Percentiles rank a stretch among this genome's conserved stretches.
phyloP scores from a whole-genome alignment of 225 moss, liverwort and hornwort genomes.

The Sphagnum contortum region DNA sequence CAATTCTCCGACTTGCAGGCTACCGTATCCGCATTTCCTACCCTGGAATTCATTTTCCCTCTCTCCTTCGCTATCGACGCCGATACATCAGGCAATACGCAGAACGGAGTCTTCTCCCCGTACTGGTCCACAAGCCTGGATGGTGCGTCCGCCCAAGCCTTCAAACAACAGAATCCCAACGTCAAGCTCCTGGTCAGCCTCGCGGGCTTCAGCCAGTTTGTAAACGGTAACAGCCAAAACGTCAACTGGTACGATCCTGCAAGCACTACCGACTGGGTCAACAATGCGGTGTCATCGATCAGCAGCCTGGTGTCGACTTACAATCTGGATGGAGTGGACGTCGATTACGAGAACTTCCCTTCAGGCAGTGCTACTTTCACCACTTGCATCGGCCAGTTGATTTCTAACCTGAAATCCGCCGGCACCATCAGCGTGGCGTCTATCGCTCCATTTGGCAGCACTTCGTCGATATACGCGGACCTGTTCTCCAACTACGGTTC shows the following conservation, averaged over 20 bases:
- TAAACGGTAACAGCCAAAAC: neutral
- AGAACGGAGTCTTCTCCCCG: conserved; percentile 17
- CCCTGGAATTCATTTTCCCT: conserved; percentile 2
- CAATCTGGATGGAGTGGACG: conserved; percentile 31
- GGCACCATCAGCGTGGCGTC: conserved; percentile 21
- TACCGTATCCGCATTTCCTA: too few relatives aligned
- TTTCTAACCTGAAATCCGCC: conserved; percentile 15
- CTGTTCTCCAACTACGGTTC: conserved; percentile 6
- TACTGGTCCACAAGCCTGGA: conserved; percentile 13
- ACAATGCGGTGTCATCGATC: conserved; percentile 19
- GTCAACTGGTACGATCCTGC: conserved; percentile 17
- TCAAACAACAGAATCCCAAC: conserved; percentile 14
- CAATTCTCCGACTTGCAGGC: too few relatives aligned
- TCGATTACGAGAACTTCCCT: conserved; percentile 24
- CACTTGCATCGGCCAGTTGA: conserved; percentile 21
- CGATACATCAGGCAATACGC: conserved; percentile 5
- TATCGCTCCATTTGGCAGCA: conserved; percentile 14
- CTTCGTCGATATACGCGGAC: conserved; percentile 2
- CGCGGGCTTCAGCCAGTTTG: conserved; percentile 19
- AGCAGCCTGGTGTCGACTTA: conserved; percentile 8
- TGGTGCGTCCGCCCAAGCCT: conserved; percentile 8
- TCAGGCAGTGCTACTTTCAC: conserved; percentile 6
- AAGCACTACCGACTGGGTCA: conserved; percentile 13
- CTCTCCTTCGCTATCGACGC: conserved; percentile 22
- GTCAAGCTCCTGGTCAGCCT: conserved; percentile 22